A percentile compares a stretch with the other conserved stretches of the same genome.
Evolutionary conservation across 495 filamentous ascomycete species (phyloP).

Genomic region (Aspergillus egyptiacus): DNA sequence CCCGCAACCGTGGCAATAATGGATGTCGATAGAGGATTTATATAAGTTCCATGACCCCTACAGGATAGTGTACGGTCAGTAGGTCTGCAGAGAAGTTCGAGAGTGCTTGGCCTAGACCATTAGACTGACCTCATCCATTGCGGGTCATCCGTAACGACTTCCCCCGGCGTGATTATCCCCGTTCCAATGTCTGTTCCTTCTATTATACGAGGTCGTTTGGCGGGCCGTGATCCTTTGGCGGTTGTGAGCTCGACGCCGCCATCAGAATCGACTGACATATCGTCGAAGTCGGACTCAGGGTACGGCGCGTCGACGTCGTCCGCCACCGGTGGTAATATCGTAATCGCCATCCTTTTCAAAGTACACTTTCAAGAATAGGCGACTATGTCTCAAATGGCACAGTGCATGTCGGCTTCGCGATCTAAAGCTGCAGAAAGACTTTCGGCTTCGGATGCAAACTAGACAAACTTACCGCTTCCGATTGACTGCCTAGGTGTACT

Average conservation of each 20-base stretch:
- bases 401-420: background rate
- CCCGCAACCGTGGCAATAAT: slow-evolving; percentile 87
- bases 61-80: background rate
- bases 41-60: slow-evolving; percentile 80
- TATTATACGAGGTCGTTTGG: slow-evolving; percentile 36
- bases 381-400: background rate
- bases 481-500: background rate
- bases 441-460: slow-evolving; percentile 17
- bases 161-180: slow-evolving; percentile 79
- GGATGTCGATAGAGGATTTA: slow-evolving; percentile 49
- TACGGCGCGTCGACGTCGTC: slow-evolving; percentile 30
- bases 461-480: slow-evolving; percentile 16
- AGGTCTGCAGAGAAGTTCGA: background rate
- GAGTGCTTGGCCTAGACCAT: background rate
- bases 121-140: slow-evolving; percentile 83
- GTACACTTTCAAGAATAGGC: background rate
- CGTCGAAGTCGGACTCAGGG: slow-evolving; percentile 32
- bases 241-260: slow-evolving; percentile 53
- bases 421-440: slow-evolving; percentile 12
- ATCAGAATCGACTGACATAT: slow-evolving; percentile 52
- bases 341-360: slow-evolving; percentile 64
- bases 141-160: slow-evolving; percentile 79
- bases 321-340: slow-evolving; percentile 61
- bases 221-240: slow-evolving; percentile 27
- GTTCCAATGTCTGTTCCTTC: slow-evolving; percentile 26